Evolutionary conservation across 805 yeast genomes (phyloP).

Genomic region (Monosporozyma siamensis): DNA sequence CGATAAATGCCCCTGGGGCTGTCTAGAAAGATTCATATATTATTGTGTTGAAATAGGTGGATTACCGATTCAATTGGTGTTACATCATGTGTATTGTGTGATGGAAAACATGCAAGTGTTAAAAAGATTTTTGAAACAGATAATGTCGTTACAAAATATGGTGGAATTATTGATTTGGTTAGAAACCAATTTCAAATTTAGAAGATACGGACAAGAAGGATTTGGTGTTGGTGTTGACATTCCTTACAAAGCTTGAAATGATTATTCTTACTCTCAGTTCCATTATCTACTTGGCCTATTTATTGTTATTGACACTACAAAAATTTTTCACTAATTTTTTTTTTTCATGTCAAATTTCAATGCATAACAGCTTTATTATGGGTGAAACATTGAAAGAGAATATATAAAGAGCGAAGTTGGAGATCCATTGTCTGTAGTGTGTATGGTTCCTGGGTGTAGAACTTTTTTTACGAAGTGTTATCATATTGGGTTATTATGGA

Average conservation of each 20-base stretch:
- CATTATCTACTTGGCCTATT: no score
- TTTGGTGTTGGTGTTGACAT: conserved; percentile 50
- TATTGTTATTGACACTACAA: no score
- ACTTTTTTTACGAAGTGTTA: no score
- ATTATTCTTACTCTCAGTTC: no score
- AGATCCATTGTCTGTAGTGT: no score
- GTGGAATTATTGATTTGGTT: conserved; percentile 75
- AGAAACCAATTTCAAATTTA: conserved; percentile 58
- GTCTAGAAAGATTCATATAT: conserved; percentile 76
- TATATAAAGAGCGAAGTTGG: no score
- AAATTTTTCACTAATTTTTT: no score
- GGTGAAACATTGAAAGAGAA: no score
- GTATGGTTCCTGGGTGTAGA: no score
- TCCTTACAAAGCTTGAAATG: conserved; percentile 24
- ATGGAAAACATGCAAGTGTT: conserved; percentile 43
- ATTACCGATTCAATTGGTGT: conserved; percentile 71
- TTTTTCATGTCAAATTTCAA: no score
- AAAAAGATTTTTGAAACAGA: conserved; percentile 41
- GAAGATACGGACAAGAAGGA: conserved; percentile 56
- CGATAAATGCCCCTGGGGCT: conserved; percentile 77
- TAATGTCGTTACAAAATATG: conserved; percentile 53
- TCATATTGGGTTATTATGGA: no score
- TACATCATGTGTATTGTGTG: conserved; percentile 88
- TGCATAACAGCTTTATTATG: no score
- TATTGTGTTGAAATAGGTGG: conserved; percentile 66